A percentile compares a stretch with the other conserved stretches of the same genome.
Evolutionary conservation across 495 filamentous ascomycete species (phyloP).

Genomic region (Aspergillus sparsus): DNA sequence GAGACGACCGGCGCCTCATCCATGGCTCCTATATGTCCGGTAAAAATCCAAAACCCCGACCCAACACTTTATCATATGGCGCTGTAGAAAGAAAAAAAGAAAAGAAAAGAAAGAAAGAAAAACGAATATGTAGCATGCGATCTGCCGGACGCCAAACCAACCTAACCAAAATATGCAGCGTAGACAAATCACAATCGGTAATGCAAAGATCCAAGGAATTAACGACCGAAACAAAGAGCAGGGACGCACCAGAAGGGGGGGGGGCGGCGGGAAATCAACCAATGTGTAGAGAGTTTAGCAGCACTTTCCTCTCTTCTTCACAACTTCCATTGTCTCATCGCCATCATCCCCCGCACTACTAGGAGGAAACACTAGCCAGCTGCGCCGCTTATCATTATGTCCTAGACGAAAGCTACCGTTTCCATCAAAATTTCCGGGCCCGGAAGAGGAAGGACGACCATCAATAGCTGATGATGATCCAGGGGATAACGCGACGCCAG

Average conservation of each 20-base stretch:
- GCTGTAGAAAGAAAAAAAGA: background rate
- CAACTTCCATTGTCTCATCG: constrained; percentile 29
- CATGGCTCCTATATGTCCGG: constrained; percentile 2
- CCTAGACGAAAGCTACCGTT: constrained; percentile 51
- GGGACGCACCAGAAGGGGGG: too few relatives aligned
- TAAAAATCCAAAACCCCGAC: background rate
- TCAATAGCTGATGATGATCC: constrained; percentile 25
- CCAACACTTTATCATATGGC: background rate
- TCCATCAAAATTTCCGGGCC: constrained; percentile 25
- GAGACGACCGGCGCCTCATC: constrained; percentile 3
- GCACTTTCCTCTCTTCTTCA: constrained; percentile 37
- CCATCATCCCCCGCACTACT: constrained; percentile 41
- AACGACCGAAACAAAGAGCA: background rate
- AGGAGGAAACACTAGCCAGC: constrained; percentile 55
- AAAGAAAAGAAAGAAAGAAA: constrained; percentile 12
- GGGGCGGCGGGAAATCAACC: too few relatives aligned
- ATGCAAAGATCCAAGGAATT: background rate
- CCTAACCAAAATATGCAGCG: constrained; percentile 1
- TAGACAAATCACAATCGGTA: background rate
- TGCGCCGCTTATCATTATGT: constrained; percentile 49
- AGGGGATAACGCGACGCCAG: constrained; percentile 51
- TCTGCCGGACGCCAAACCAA: constrained; percentile 3
- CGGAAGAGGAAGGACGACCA: constrained; percentile 11
- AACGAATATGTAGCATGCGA: background rate
- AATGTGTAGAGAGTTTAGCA: constrained; percentile 35